A percentile compares a stretch with the other conserved stretches of the same genome.
Conservation (phyloP, 1,284 basidiomycete species). For the Heimioporus retisporus region DNA sequence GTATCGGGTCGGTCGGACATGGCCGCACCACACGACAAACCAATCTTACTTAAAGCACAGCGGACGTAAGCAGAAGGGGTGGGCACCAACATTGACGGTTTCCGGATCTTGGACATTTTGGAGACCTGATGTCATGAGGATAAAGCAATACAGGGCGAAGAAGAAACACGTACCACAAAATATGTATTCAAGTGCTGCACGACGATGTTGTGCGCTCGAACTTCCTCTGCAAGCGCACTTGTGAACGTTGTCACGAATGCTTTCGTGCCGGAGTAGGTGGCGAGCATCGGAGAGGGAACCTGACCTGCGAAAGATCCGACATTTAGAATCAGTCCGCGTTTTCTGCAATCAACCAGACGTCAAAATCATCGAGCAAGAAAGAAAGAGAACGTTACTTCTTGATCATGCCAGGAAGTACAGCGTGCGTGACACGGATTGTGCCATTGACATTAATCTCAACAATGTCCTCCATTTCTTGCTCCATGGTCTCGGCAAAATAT, state of each 20-base stretch:
- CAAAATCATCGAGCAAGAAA: slow-evolving; percentile 8
- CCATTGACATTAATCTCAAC: slow-evolving; percentile 77
- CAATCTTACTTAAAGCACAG: slow-evolving; percentile 82
- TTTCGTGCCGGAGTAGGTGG: slow-evolving; percentile 95
- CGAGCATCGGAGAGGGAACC: slow-evolving; percentile 92
- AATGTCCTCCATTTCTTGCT: slow-evolving; percentile 75
- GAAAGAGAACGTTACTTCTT: slow-evolving; percentile 58
- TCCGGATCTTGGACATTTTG: slow-evolving; percentile 94
- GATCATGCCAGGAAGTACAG: slow-evolving; percentile 87
- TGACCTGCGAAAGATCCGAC: slow-evolving; percentile 95
- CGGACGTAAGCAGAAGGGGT: slow-evolving; percentile 83
- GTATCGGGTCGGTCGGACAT: slow-evolving; percentile 81
- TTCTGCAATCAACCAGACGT: slow-evolving; percentile 52
- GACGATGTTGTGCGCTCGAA: slow-evolving; percentile 77
- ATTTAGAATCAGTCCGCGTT: slow-evolving; percentile 90
- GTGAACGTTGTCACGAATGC: slow-evolving; percentile 92
- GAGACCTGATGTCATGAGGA: slow-evolving; percentile 68
- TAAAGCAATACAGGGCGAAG: background rate
- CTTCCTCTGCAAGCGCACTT: slow-evolving; percentile 90
- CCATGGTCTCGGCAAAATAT: slow-evolving; percentile 72
- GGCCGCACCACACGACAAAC: slow-evolving; percentile 83
- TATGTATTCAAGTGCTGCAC: slow-evolving; percentile 95
- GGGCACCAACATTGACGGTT: slow-evolving; percentile 79
- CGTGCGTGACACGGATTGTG: slow-evolving; percentile 73
- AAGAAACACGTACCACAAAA: slow-evolving; percentile 82